These are phyloP conservation scores for Candida gigantensis DNA, from an alignment of 1,139 yeast genomes.

Conservation along the genomic window DNA sequence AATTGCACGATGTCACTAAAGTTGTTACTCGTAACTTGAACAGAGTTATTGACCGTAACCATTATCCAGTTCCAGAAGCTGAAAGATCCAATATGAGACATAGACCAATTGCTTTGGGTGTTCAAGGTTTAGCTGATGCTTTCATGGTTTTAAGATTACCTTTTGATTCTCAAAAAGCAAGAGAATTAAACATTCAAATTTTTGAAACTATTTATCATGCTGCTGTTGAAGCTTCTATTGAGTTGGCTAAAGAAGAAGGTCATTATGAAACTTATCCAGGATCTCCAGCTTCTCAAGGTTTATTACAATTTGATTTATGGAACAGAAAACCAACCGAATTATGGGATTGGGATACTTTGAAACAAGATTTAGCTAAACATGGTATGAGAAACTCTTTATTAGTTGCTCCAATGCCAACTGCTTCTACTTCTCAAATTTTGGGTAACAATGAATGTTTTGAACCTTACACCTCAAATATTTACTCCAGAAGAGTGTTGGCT, in stretches of 20 bases:
- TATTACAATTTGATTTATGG: constrained; percentile 60
- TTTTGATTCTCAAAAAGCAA: constrained; percentile 58
- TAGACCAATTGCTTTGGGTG: constrained; percentile 65
- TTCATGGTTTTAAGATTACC: constrained; percentile 58
- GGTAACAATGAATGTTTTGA: constrained; percentile 66
- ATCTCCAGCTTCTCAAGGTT: constrained; percentile 60
- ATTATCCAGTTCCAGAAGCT: constrained; percentile 58
- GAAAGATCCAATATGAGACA: constrained; percentile 53
- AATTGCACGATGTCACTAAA: constrained; percentile 55
- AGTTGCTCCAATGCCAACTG: constrained; percentile 69
- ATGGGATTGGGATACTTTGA: constrained; percentile 58
- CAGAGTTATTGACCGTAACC: constrained; percentile 57
- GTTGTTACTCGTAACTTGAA: constrained; percentile 57
- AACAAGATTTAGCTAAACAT: constrained; percentile 42
- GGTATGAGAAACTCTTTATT: constrained; percentile 61
- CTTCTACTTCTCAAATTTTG: constrained; percentile 62
- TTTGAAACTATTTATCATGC: constrained; percentile 65
- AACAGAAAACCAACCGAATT: constrained; percentile 56
- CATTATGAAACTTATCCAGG: constrained; percentile 51
- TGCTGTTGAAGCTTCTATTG: constrained; percentile 57
- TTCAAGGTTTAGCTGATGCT: constrained; percentile 63
- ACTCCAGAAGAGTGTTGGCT: constrained; percentile 59
- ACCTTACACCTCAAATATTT: constrained; percentile 61
- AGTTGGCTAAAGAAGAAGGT: constrained; percentile 52
- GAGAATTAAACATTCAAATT: constrained; percentile 55